Evolutionary conservation across 73 alveolate species (phyloP).

Genomic region (Effrenium voratum): DNA sequence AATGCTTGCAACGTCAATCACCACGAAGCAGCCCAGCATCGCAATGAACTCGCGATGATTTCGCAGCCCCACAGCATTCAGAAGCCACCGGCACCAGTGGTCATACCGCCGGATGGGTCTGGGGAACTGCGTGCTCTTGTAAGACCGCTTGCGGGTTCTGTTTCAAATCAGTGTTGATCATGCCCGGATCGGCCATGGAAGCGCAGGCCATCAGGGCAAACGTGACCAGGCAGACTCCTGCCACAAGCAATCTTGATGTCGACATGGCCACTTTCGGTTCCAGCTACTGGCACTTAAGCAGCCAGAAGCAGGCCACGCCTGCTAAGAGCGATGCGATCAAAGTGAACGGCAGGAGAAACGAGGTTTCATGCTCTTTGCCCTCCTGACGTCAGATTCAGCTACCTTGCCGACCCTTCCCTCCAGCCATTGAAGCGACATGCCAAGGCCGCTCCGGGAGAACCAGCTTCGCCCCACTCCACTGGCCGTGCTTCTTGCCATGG

Average conservation of each 20-base stretch:
- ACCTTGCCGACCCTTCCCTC: too few species aligned
- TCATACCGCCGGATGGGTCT: background rate
- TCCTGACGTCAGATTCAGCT: too few species aligned
- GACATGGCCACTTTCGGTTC: background rate
- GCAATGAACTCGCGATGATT: background rate
- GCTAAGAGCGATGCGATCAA: background rate
- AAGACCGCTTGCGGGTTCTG: background rate
- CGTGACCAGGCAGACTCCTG: background rate
- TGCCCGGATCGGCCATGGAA: background rate
- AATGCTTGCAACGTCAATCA: background rate
- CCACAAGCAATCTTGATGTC: background rate
- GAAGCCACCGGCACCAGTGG: slow-evolving; percentile 5
- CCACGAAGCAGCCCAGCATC: background rate
- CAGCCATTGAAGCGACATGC: too few species aligned
- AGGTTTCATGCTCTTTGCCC: too few species aligned
- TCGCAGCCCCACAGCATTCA: background rate
- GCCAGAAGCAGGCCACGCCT: background rate
- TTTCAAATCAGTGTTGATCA: background rate
- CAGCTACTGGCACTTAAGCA: background rate
- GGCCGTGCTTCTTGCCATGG: too few species aligned
- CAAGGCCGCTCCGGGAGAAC: too few species aligned
- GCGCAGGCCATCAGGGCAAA: background rate
- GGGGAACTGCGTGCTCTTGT: background rate
- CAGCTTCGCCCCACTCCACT: too few species aligned
- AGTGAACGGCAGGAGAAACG: too few species aligned